A percentile compares a stretch with the other conserved stretches of the same genome.
Conservation (phyloP, 1,284 basidiomycete species). For the Moesziomyces aphidis region DNA sequence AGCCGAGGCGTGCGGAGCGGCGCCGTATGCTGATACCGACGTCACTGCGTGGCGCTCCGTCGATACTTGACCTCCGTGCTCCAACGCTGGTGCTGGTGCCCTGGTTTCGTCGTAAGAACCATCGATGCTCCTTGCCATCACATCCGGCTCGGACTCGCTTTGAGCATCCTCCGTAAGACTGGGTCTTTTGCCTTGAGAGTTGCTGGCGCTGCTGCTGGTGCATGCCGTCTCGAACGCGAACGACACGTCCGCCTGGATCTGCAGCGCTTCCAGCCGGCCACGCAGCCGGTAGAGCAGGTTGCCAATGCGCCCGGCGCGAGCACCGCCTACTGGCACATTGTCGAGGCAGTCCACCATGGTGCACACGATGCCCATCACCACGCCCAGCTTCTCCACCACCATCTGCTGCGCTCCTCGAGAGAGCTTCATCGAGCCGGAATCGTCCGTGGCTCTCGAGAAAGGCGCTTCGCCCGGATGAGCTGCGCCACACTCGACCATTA, state of each 20-base stretch:
- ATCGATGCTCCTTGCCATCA: background rate
- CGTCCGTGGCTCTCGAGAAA: background rate
- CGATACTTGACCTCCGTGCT: too few species aligned
- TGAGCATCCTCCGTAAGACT: background rate
- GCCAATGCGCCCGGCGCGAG: background rate
- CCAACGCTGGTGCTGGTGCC: too few species aligned
- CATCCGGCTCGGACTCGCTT: background rate
- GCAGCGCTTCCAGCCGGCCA: conserved; percentile 6
- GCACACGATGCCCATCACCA: conserved; percentile 15
- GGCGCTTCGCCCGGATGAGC: background rate
- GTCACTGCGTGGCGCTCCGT: background rate
- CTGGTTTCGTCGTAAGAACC: background rate
- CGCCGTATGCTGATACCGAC: background rate
- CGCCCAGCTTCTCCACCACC: conserved; percentile 10
- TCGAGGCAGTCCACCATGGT: conserved; percentile 22
- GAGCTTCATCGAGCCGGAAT: background rate
- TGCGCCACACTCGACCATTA: conserved; percentile 1
- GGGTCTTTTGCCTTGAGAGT: background rate
- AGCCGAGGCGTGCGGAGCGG: background rate
- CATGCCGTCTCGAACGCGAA: conserved; percentile 17
- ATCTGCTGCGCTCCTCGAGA: conserved; percentile 1
- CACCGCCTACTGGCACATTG: conserved; percentile 12
- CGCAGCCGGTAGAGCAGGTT: background rate
- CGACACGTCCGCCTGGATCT: conserved; percentile 16
- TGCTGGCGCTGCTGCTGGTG: background rate